Evolutionary conservation across 805 yeast genomes (phyloP), one percentile per base, ranked within the genome.

Genomic region (Lipomyces spencermartinsiae): DNA sequence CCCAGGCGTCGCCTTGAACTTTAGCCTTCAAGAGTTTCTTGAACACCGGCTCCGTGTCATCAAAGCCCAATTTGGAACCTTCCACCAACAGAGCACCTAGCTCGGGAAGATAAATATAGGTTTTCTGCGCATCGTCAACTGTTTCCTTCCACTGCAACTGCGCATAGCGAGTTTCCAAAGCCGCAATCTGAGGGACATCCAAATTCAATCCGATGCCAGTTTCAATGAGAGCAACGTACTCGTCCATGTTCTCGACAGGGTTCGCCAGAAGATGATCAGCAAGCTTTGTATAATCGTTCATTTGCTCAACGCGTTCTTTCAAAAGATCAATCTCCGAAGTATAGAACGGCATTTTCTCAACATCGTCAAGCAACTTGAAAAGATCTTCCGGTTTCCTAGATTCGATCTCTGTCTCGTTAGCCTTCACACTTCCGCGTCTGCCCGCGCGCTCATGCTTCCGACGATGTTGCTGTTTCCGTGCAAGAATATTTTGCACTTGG

Each of bases 201-300:
- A 90, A 76, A 3, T 90, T 90, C 74, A 89, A 85, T 1, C 87
- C 82, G 65, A 82, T 80, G 1, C 93, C 94, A 49, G 86, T 76
- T 57, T 82, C 83, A 31, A 88, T 83, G 75, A 89, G 76, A 54
- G 85, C 87, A 49, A 81, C 78, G 61, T 86, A 81, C 33, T 88
- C 90, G 16, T 80, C 81, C 7, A 80, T 62, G 0, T 80, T 71
- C 7, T 79, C 81, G 14, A 67, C 73, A 33, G 75, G 73, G 29
- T 75, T 76, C 6, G 74, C 76, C 1, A 85, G 73, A 19, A 85
- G 77, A 1, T 76, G 68, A 9, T 83, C 75, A 39, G 86, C 86
- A 14, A 84, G 81, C 34, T 78, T 76, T 66, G 84, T 87, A 75
- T 83, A 89, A 60, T 81, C 81, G 59, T 80, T 80, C 55, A 90